phyloP scores from a whole-genome alignment of 441 rosid genomes.

The Erodium trifolium region DNA sequence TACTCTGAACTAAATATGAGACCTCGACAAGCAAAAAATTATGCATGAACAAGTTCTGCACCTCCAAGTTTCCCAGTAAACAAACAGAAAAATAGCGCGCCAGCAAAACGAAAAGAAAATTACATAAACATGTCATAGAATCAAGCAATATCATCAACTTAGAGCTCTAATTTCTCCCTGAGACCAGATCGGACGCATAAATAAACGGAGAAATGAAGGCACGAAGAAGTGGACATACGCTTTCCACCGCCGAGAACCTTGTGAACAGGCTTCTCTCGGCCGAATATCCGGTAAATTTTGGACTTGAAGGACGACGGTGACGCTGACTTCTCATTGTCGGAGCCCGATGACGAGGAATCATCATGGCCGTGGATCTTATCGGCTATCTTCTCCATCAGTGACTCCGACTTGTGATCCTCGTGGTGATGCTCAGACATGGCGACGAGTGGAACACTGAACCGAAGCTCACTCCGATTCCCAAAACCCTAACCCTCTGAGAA shows the following conservation, averaged over 20 bases:
- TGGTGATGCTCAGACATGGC: constrained; percentile 59
- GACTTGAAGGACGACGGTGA: constrained; percentile 43
- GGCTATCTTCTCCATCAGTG: constrained; percentile 58
- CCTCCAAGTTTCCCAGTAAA: not conserved
- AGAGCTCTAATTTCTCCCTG: not conserved
- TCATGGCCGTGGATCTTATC: constrained; percentile 50
- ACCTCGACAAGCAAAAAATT: not conserved
- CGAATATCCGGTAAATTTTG: constrained; percentile 67
- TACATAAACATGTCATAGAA: not conserved
- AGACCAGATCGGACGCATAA: constrained; percentile 3
- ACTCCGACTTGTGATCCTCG: constrained; percentile 39
- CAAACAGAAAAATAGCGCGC: not conserved
- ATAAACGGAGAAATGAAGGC: not conserved
- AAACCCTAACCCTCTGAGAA: constrained; percentile 9
- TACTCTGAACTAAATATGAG: not conserved
- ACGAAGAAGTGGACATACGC: constrained; percentile 31
- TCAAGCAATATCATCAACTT: not conserved
- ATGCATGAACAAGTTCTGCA: not conserved
- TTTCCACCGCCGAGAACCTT: constrained; percentile 80
- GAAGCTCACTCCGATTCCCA: constrained; percentile 8
- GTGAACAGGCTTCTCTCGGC: constrained; percentile 76
- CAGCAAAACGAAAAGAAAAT: not conserved
- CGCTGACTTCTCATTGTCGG: constrained; percentile 52
- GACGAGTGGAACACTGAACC: not conserved
- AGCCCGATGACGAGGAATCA: constrained; percentile 54